Conservation (phyloP, 805 yeast genomes). For the Yarrowia sp. region DNA sequence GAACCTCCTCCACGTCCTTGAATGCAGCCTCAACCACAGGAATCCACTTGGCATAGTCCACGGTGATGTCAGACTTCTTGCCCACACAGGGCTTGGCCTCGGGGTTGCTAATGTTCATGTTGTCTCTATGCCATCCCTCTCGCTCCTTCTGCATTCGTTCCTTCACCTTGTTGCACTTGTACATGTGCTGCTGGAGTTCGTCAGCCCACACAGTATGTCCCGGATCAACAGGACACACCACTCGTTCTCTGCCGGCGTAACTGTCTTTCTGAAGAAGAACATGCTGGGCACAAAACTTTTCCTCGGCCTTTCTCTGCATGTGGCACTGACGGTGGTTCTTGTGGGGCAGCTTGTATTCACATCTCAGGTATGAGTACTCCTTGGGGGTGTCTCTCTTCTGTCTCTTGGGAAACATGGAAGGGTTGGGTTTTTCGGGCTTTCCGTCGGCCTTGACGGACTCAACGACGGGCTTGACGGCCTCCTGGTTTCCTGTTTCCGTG, state of each 20-base stretch:
- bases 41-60: conserved; percentile 48
- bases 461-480: not conserved
- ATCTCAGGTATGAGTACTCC: conserved; percentile 41
- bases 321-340: conserved; percentile 66
- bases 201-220: conserved; percentile 74
- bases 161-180: conserved; percentile 58
- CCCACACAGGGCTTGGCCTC: not conserved
- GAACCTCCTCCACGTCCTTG: conserved; percentile 34
- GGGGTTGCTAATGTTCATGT: conserved; percentile 54
- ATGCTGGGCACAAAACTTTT: conserved; percentile 70
- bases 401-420: conserved; percentile 25
- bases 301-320: conserved; percentile 61
- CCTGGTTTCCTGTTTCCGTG: conserved; percentile 3
- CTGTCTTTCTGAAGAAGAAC: conserved; percentile 46
- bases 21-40: conserved; percentile 43
- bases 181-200: conserved; percentile 62
- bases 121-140: conserved; percentile 60
- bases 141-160: conserved; percentile 47
- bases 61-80: conserved; percentile 34
- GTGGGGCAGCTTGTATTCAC: conserved; percentile 46
- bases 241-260: conserved; percentile 53
- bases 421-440: conserved; percentile 3
- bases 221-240: conserved; percentile 80
- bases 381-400: conserved; percentile 31
- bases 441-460: not conserved